Evolutionary conservation across 805 yeast genomes (phyloP), one percentile per base, ranked within the genome.

Genomic region (Kluyveromyces dobzhanskii): DNA sequence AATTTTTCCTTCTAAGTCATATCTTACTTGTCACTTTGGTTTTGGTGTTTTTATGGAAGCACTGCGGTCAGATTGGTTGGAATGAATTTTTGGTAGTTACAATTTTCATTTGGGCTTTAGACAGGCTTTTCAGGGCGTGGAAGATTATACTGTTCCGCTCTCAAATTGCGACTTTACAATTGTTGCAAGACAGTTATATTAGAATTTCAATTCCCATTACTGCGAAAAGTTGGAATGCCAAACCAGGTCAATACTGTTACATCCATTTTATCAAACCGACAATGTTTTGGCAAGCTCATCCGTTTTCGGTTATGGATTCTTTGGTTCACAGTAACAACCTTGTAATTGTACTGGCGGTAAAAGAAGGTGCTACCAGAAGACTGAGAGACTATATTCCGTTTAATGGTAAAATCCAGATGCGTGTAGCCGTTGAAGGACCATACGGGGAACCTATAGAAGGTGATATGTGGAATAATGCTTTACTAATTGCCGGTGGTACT

Each of bases 401-500:
- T 27, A 51, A 49, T 3, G 59, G 48, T 17, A 39, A 37, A 10
- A 45, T 56, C 18, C 38, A 48, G 23, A 54, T 70, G 37, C 61
- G 57, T 16, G 53, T 67, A 9, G 50, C 64, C 12, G 32, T 76
- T 3, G 90, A 82, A 52, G 88, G 90, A 1, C 86, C 88, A 2
- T 82, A 82, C 50, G 85, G 88, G 2, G 62, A 65, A 25, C 43
- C 69, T 2, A 50, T 71, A 5, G 71, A 78, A 2, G 59, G 74
- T n/a, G 61, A 64, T 17, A 61, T 64, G 32, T 79, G 70, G 46
- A 73, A 76, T 37, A 69, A 71, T 40, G 70, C 79, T 4, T 66
- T 79, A 6, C 69, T 79, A 33, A 45, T 82, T 17, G 83, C 86
- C 6, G 88, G 86, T 35, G 90, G 90, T 24, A 75, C 76, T 41